These are phyloP conservation scores for Alisma plantagoaquatica DNA, from an alignment of 106 monocot species.

Conservation along the genomic window DNA sequence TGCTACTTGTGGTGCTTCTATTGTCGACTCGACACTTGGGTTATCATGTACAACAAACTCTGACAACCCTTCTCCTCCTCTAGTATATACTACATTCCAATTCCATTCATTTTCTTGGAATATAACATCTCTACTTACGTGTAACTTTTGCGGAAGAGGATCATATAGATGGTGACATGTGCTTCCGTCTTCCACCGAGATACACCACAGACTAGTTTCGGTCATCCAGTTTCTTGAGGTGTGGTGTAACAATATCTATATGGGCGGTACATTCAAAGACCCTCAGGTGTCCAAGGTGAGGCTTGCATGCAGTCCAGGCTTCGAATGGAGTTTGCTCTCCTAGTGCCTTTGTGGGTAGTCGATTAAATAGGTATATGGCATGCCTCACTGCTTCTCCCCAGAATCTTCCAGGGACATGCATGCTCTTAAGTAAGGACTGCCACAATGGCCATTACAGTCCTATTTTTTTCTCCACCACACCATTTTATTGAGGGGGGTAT, in stretches of 20 bases:
- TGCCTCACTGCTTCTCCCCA: slow-evolving; percentile 9
- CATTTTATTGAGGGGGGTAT: slow-evolving; percentile 2
- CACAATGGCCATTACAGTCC: slow-evolving; percentile 4
- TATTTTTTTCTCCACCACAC: slow-evolving; percentile 9
- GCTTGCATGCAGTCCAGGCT: slow-evolving; percentile 1
- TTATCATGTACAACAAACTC: neutral
- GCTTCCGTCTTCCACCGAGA: slow-evolving; percentile 2
- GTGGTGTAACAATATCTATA: neutral
- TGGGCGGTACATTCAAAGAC: slow-evolving; percentile 2
- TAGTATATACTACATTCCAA: slow-evolving; percentile 10
- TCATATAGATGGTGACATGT: slow-evolving; percentile 1
- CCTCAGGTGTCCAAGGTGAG: slow-evolving; percentile 1
- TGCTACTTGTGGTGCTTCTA: neutral
- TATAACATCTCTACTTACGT: slow-evolving; percentile 3
- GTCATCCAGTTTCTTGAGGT: slow-evolving; percentile 6
- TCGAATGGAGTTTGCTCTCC: slow-evolving; percentile 9
- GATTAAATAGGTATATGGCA: slow-evolving; percentile 1
- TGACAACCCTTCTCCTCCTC: neutral
- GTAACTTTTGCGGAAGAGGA: neutral
- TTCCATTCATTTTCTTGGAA: slow-evolving; percentile 13
- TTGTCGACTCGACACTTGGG: neutral
- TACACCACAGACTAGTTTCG: slow-evolving; percentile 7
- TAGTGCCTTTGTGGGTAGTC: slow-evolving; percentile 3
- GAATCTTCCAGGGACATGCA: neutral
- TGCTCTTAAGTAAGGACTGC: slow-evolving; percentile 5